Evolutionary conservation across 2,329 filamentous ascomycete species (phyloP), one percentile per base, ranked within the genome.

Genomic region (Colletotrichum sojae): DNA sequence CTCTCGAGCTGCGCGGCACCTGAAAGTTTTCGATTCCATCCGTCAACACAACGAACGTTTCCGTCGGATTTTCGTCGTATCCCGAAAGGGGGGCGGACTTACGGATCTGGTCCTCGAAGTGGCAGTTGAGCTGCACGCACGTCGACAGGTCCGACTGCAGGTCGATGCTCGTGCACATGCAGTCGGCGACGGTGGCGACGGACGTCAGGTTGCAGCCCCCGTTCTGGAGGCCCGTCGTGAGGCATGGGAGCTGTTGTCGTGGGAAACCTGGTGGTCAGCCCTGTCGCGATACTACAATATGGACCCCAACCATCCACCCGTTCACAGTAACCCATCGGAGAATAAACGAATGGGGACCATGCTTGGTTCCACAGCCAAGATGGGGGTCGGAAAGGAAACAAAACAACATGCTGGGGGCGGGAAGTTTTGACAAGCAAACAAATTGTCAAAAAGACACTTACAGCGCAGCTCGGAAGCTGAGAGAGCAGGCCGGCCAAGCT

Each of bases 81-180:
- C 22, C 22, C 22, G 22, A 25, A n/a, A n/a, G 22, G 2, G 22
- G 22, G 22, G 22, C 9, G 36, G 20, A 68, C 63, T 36, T 40
- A 61, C 63, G 51, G 31, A 62, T 71, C 31, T 73, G 73, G 40
- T 74, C 73, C 20, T 67, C 57, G 27, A 72, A 67, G 15, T 16
- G 27, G 43, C 73, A 74, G 2, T 53, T 67, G 10, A 70, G 62
- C 45, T 73, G 72, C 40, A 72, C 72, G 25, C 73, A 74, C 1
- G 57, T 64, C 12, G 70, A 72, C 4, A 74, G 10, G 5, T 57
- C 45, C 4, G 71, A 63, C 48, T 69, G 65, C 4, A 73, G 18
- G 6, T 57, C 51, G 27, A 69, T 67, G 20, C 70, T 63, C 12
- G 68, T 69, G 18, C 73, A 74, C 3, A 72, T 13, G 18, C 73